phyloP scores from a whole-genome alignment of 2,329 filamentous ascomycete genomes.

The Colletotrichum chrysophilum region DNA sequence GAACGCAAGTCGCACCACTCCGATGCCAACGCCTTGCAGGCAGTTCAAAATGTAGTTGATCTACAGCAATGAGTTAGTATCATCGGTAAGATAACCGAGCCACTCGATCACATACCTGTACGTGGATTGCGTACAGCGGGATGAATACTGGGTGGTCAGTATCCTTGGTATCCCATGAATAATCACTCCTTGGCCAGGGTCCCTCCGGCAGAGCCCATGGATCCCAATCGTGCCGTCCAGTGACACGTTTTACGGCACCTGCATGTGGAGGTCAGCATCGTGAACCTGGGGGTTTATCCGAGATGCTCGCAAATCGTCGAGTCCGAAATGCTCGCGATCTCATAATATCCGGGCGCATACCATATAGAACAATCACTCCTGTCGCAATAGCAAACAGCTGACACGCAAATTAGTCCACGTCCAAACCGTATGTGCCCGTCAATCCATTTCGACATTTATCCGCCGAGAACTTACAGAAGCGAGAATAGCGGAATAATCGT shows the following conservation, averaged over 20 bases:
- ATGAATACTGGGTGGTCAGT: background rate
- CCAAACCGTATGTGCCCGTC: accelerated
- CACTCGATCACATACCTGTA: background rate
- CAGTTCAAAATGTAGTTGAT: background rate
- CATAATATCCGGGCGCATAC: background rate
- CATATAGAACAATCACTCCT: background rate
- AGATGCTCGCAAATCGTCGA: background rate
- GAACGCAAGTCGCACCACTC: background rate
- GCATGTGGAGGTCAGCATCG: background rate
- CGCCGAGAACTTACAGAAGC: background rate
- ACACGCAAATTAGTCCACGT: background rate
- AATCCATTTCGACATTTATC: accelerated
- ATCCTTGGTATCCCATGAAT: background rate
- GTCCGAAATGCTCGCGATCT: background rate
- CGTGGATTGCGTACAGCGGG: background rate
- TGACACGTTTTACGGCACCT: background rate
- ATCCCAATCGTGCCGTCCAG: constrained; percentile 7
- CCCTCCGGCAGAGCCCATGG: background rate
- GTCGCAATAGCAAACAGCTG: background rate
- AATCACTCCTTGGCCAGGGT: constrained; percentile 1
- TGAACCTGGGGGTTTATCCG: no score
- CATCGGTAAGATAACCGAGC: no score
- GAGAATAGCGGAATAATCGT: background rate
- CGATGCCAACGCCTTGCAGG: background rate
- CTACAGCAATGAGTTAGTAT: background rate